Base-by-base conservation (phyloP, 306 rosid genomes). In the Sechiopsis laciniata region DNA sequence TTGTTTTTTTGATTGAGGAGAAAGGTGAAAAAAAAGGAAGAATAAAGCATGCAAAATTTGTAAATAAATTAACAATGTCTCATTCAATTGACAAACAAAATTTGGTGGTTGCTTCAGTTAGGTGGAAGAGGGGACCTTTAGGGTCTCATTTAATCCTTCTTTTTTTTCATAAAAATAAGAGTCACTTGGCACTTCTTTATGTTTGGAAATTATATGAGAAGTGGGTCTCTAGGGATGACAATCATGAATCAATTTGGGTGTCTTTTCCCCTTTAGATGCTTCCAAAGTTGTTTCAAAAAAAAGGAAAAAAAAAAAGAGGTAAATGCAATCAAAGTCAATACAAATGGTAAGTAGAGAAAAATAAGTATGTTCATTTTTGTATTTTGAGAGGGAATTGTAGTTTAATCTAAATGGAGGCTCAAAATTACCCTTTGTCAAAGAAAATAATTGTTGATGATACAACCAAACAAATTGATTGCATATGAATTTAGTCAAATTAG, bases 1-100 rank as follows among this genome's bases (percentile, higher is more conserved):
- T 65, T 17, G n/a, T 42, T 45, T 42, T 19, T 46, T 42, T 66
- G 53, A 65, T 40, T 48, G 72, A 66, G 35, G 55, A 66, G 72
- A 45, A 66, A 65, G 16, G 51, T 48, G 6, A 14, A 29, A 15
- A n/a, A n/a, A 24, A 6, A 8, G 8, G n/a, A 32, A 29, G 13
- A 16, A n/a, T 4, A 22, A 61, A 26, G 21, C 54, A 63, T 16
- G 15, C 51, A 35, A 45, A 66, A 10, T 42, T 14, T 11, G 8
- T 24, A 45, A 10, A 5, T 45, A 45, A n/a, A 64, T 37, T 14
- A 64, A 17, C 54, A 46, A 66, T 66, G 72, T 66, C 72, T 42
- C 72, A 19, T 45, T 66, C 72, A 64, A 37, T 66, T 45, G 71
- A 65, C 54, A 65, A 8, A 8, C 50, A 16, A 63, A 29, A 15